Evolutionary conservation across 495 filamentous ascomycete species (phyloP).

Genomic region (Aeminium ludgeri): DNA sequence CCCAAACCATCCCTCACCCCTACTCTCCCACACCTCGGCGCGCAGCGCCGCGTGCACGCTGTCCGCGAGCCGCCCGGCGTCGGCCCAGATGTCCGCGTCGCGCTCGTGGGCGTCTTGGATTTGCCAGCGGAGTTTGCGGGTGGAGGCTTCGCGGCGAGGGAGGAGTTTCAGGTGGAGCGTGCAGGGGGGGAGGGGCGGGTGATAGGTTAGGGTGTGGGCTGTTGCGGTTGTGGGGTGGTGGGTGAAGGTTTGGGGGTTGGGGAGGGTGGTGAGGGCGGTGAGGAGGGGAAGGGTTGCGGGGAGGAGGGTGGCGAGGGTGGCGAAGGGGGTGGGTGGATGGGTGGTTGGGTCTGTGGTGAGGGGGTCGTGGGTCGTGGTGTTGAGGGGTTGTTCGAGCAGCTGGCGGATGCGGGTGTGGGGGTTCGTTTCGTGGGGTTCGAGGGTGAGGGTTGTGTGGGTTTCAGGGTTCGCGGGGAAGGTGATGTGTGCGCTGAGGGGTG

Average conservation of each 20-base stretch:
- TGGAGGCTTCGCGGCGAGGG: too few species aligned
- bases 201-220: constrained; percentile 20
- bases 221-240: constrained; percentile 13
- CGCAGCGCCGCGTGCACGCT: constrained; percentile 9
- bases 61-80: too few species aligned
- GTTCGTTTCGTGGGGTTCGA: constrained; percentile 41
- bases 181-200: constrained; percentile 16
- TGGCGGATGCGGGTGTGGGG: constrained; percentile 61
- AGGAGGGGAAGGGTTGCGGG: neutral
- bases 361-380: constrained; percentile 26
- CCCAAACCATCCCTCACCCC: constrained; percentile 21
- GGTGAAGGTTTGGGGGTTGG: neutral
- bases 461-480: constrained; percentile 17
- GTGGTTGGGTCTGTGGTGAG: neutral
- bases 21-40: constrained; percentile 9
- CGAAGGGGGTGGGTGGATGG: neutral
- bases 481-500: constrained; percentile 21
- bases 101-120: too few species aligned
- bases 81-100: too few species aligned
- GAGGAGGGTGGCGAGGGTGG: neutral
- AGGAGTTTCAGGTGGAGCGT: constrained; percentile 15
- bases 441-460: constrained; percentile 24
- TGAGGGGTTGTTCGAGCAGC: constrained; percentile 44
- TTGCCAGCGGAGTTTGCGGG: neutral
- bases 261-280: too few species aligned